Evolutionary conservation across 768 basidiomycete genomes (phyloP).

Genomic region (Psilocybe subaeruginosa): DNA sequence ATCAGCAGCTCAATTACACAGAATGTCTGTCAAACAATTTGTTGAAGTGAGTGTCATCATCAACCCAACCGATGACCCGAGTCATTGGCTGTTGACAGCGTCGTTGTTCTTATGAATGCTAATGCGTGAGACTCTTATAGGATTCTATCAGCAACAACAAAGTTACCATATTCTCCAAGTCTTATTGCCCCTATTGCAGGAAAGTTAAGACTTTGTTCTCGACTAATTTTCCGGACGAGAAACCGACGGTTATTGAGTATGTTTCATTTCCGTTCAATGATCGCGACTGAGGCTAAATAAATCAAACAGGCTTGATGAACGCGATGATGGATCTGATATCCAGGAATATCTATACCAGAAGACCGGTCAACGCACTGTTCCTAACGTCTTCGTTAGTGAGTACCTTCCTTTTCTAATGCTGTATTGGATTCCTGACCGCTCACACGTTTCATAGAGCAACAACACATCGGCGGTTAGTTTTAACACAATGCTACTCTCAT

Average conservation of each 20-base stretch:
- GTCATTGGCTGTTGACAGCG: not conserved
- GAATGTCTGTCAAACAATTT: conserved; percentile 39
- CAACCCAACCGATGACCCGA: not conserved
- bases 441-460: conserved; percentile 34
- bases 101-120: not conserved
- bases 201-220: conserved; percentile 50
- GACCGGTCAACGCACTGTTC: conserved; percentile 74
- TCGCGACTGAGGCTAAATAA: not conserved
- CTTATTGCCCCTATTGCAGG: conserved; percentile 55
- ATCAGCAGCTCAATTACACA: conserved; percentile 24
- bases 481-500: not conserved
- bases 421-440: not conserved
- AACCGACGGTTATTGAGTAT: conserved; percentile 50
- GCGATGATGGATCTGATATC: conserved; percentile 60
- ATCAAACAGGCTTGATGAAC: conserved; percentile 54
- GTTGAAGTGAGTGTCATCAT: conserved; percentile 41
- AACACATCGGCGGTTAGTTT: conserved; percentile 57
- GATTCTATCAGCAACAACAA: conserved; percentile 49
- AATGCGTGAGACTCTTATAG: conserved; percentile 29
- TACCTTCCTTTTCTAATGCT: not conserved
- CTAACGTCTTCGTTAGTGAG: conserved; percentile 78
- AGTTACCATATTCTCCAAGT: conserved; percentile 65
- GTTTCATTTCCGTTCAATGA: conserved; percentile 18
- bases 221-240: conserved; percentile 38
- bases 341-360: conserved; percentile 66